A percentile compares a stretch with the other conserved stretches of the same genome.
Conservation (phyloP, 1,139 yeast species). For the Suhomyces anneliseae region DNA sequence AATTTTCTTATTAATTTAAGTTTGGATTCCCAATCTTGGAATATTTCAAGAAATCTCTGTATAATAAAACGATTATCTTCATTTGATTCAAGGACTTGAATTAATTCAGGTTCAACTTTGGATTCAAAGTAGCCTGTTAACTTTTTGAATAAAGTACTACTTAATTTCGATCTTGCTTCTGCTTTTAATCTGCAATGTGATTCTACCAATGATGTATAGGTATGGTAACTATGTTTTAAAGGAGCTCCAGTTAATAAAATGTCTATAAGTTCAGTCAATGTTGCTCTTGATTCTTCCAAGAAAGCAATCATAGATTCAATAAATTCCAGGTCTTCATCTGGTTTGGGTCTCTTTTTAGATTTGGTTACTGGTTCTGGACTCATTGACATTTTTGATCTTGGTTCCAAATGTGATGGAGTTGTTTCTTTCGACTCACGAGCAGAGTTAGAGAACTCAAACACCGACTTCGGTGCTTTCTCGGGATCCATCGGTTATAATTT, state of each 20-base stretch:
- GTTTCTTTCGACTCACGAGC: neutral
- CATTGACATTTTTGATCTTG: conserved; percentile 1
- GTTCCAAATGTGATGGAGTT: conserved; percentile 7
- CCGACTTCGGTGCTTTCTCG: neutral
- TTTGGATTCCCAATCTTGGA: conserved; percentile 27
- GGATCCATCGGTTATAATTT: neutral
- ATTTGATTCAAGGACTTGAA: neutral
- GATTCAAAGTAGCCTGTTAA: conserved; percentile 20
- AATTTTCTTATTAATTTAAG: conserved; percentile 28
- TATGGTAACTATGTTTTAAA: conserved; percentile 25
- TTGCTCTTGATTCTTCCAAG: conserved; percentile 9
- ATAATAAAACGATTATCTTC: neutral
- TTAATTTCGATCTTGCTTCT: conserved; percentile 32
- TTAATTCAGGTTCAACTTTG: neutral
- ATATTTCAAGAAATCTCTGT: conserved; percentile 14
- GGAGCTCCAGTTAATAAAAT: conserved; percentile 20
- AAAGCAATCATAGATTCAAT: conserved; percentile 5
- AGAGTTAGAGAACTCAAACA: neutral
- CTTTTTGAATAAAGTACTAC: conserved; percentile 20
- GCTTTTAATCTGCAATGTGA: conserved; percentile 35
- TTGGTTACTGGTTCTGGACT: neutral
- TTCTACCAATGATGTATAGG: conserved; percentile 32
- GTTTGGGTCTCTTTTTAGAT: conserved; percentile 11
- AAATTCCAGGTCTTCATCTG: conserved; percentile 6
- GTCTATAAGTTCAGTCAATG: conserved; percentile 17